phyloP scores from a whole-genome alignment of 2,329 filamentous ascomycete species.

The Phialophora macrospora region DNA sequence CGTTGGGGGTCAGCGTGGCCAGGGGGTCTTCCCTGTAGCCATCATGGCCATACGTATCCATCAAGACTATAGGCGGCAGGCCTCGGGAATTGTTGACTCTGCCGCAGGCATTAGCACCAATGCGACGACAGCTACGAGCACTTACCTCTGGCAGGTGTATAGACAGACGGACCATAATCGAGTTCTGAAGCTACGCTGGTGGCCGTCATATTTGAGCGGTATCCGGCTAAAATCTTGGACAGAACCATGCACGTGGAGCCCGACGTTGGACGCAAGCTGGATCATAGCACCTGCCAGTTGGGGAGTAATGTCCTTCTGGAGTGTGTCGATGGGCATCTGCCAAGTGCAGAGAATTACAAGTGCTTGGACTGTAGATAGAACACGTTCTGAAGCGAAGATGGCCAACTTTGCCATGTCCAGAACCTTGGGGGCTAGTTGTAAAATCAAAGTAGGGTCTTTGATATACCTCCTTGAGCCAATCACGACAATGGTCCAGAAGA shows the following conservation, averaged over 20 bases:
- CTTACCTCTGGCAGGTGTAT: conserved; percentile 28
- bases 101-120: not conserved
- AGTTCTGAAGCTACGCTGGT: conserved; percentile 20
- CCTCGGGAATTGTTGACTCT: conserved; percentile 27
- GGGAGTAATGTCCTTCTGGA: conserved; percentile 25
- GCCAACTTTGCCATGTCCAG: conserved; percentile 21
- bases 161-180: conserved; percentile 29
- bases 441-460: conserved; percentile 58
- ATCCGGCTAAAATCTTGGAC: conserved; percentile 28
- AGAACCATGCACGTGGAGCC: conserved; percentile 29
- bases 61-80: conserved; percentile 21
- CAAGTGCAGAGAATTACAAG: conserved; percentile 29
- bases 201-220: conserved; percentile 16
- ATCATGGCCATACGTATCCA: conserved; percentile 27
- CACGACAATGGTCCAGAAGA: conserved; percentile 69
- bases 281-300: conserved; percentile 28
- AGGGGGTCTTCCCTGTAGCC: conserved; percentile 24
- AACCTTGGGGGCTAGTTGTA: conserved; percentile 47
- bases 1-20: not conserved
- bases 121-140: not conserved
- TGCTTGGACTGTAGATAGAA: conserved; percentile 27
- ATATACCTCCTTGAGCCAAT: conserved; percentile 66
- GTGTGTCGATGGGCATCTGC: conserved; percentile 28
- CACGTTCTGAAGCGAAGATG: conserved; percentile 24
- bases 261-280: conserved; percentile 25